Conservation (phyloP, 495 filamentous ascomycete species). For the Aspergillus carlsbadensis region DNA sequence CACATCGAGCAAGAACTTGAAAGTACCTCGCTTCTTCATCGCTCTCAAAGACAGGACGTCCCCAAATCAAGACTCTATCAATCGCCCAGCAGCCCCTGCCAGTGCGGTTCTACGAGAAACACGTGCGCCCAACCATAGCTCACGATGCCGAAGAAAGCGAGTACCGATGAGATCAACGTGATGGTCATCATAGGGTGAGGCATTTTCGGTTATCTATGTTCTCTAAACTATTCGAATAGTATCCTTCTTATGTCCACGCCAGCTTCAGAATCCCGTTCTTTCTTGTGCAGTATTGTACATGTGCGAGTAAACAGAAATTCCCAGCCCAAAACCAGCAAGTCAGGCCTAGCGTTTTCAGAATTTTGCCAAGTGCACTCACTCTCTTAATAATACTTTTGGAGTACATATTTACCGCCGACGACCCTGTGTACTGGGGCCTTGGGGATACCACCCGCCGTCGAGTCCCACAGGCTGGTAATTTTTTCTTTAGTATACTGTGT, state of each 20-base stretch:
- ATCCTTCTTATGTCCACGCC: neutral
- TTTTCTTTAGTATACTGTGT: slow-evolving; percentile 13
- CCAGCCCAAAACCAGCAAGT: too few species aligned
- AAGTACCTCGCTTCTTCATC: neutral
- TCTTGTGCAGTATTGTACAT: too few species aligned
- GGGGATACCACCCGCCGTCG: slow-evolving; percentile 36
- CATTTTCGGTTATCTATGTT: neutral
- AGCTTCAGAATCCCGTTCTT: neutral
- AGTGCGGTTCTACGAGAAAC: neutral
- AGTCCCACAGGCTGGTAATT: too few species aligned
- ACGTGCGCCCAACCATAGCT: neutral
- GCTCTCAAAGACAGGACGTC: neutral
- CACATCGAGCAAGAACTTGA: neutral
- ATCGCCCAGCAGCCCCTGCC: neutral
- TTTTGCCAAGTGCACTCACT: too few species aligned
- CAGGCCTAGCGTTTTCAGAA: too few species aligned
- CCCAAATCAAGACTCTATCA: neutral
- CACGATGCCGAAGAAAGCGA: neutral
- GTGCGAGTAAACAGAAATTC: too few species aligned
- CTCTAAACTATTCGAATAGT: neutral
- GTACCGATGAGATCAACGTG: neutral
- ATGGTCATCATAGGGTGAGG: neutral
- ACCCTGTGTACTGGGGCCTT: slow-evolving; percentile 28
- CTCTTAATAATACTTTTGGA: neutral
- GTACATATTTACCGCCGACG: neutral